These are phyloP conservation scores for Mycena sp. DNA, from an alignment of 1,284 basidiomycete genomes.

Conservation along the genomic window DNA sequence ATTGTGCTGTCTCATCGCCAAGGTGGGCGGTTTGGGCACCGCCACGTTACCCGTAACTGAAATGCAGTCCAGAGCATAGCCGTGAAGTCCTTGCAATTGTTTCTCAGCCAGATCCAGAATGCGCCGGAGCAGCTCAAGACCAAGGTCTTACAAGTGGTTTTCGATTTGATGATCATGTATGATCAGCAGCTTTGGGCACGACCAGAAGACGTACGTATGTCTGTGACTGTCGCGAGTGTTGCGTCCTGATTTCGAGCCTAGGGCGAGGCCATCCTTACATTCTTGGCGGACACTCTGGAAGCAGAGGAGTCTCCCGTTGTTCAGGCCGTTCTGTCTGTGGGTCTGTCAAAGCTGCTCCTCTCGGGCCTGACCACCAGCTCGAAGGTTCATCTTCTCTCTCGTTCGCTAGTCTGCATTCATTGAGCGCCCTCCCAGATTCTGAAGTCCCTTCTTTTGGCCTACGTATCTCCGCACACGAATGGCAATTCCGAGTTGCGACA, in stretches of 20 bases:
- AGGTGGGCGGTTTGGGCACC: conserved; percentile 48
- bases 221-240: neutral
- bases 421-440: conserved; percentile 66
- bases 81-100: conserved; percentile 89
- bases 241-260: conserved; percentile 12
- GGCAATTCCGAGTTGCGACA: conserved; percentile 91
- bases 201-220: conserved; percentile 47
- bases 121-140: conserved; percentile 83
- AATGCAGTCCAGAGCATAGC: conserved; percentile 81
- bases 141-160: conserved; percentile 87
- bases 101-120: conserved; percentile 85
- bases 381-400: no score
- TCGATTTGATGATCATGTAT: conserved; percentile 93
- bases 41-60: conserved; percentile 10
- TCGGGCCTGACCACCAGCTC: conserved; percentile 85
- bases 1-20: conserved; percentile 91
- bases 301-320: conserved; percentile 80
- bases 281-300: conserved; percentile 81
- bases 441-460: conserved; percentile 81
- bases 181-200: conserved; percentile 79
- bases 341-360: conserved; percentile 91
- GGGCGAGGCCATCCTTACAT: conserved; percentile 80
- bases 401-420: conserved; percentile 32
- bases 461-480: conserved; percentile 88
- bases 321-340: conserved; percentile 84